Conservation (phyloP, 495 filamentous ascomycete genomes). For the Venustampulla echinocandica region DNA sequence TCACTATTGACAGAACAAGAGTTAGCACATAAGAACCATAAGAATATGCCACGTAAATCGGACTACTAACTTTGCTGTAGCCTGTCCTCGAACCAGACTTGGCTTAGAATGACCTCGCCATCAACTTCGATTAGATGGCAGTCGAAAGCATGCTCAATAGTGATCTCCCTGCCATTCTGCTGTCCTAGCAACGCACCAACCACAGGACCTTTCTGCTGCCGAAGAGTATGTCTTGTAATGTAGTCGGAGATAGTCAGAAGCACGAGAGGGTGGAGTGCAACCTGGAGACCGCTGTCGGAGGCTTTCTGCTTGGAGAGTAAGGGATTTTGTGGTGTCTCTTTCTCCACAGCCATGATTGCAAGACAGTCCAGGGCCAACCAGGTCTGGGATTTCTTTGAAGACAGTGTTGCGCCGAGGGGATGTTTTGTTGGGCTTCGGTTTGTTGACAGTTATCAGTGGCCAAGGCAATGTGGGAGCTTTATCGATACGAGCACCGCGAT, state of each 20-base stretch:
- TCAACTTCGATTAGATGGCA: slow-evolving; percentile 50
- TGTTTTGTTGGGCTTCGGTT: too few species aligned
- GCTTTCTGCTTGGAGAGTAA: slow-evolving; percentile 43
- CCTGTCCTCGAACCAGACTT: slow-evolving; percentile 68
- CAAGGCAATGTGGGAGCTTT: too few species aligned
- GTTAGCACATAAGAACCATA: background rate
- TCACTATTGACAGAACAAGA: slow-evolving; percentile 44
- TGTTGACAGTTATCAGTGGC: too few species aligned
- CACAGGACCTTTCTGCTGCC: slow-evolving; percentile 63
- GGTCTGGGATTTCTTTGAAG: too few species aligned
- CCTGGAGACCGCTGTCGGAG: slow-evolving; percentile 69
- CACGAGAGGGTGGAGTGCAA: slow-evolving; percentile 86
- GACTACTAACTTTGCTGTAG: slow-evolving; percentile 73
- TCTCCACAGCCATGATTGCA: slow-evolving; percentile 20
- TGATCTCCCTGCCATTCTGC: slow-evolving; percentile 82
- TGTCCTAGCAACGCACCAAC: slow-evolving; percentile 83
- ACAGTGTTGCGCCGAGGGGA: too few species aligned
- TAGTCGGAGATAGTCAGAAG: slow-evolving; percentile 95
- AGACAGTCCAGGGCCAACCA: too few species aligned
- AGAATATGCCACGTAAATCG: background rate
- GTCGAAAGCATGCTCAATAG: slow-evolving; percentile 87
- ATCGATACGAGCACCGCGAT: too few species aligned
- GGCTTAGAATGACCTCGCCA: slow-evolving; percentile 45
- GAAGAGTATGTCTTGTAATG: slow-evolving; percentile 80
- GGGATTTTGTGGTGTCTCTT: slow-evolving; percentile 20